phyloP scores from a whole-genome alignment of 2,329 filamentous ascomycete genomes.

The Albifimbria verrucaria region DNA sequence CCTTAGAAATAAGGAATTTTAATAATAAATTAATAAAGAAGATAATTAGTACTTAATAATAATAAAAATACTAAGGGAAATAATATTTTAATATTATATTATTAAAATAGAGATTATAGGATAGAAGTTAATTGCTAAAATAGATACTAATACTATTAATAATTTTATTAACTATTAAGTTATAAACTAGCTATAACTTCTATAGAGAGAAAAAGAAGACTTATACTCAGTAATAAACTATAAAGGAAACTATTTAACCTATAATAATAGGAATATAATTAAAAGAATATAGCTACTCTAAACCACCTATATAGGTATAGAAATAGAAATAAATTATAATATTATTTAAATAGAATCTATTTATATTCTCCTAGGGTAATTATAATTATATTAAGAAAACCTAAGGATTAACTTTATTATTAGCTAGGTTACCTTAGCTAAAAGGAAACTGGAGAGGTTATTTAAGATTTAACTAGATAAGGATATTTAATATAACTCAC shows the following conservation, averaged over 20 bases:
- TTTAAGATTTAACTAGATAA: background rate
- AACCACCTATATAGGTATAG: background rate
- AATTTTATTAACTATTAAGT: constrained; percentile 4
- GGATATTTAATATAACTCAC: background rate
- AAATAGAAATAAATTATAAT: background rate
- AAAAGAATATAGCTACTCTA: background rate
- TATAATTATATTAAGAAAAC: background rate
- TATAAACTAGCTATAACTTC: background rate
- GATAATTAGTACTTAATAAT: background rate
- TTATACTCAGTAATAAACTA: background rate
- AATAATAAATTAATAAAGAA: constrained; percentile 5
- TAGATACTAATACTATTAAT: no score
- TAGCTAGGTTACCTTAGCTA: background rate
- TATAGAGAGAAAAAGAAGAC: background rate
- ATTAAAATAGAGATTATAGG: background rate
- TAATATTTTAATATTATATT: background rate
- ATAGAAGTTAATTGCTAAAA: background rate
- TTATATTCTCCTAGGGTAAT: background rate
- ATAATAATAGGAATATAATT: background rate
- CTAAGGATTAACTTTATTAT: background rate
- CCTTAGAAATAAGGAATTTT: constrained; percentile 12
- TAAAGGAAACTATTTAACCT: background rate
- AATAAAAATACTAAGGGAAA: background rate
- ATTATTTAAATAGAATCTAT: background rate
- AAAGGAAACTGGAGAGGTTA: background rate